Evolutionary conservation across 495 filamentous ascomycete genomes (phyloP).

Genomic region (Amorphotheca resinae): DNA sequence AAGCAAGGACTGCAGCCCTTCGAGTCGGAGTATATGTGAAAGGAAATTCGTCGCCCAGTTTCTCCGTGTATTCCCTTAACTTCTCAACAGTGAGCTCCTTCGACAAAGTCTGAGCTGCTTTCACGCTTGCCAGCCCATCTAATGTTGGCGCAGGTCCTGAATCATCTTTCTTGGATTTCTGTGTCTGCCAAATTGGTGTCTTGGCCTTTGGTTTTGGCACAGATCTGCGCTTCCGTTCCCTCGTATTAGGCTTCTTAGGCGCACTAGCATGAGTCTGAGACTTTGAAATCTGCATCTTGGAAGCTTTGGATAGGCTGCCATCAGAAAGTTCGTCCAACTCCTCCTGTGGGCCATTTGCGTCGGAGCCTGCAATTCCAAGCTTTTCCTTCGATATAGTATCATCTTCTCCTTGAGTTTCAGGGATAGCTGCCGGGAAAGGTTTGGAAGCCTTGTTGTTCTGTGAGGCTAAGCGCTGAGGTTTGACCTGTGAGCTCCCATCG

Average conservation of each 20-base stretch:
- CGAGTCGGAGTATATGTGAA: background rate
- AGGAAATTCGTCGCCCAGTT: background rate
- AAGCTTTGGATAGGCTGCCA: background rate
- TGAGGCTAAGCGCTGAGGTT: background rate
- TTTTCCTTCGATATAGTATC: background rate
- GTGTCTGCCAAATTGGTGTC: background rate
- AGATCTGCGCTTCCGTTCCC: background rate
- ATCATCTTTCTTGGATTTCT: background rate
- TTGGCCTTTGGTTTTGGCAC: background rate
- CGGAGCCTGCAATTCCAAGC: background rate
- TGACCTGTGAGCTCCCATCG: background rate
- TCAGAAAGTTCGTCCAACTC: background rate
- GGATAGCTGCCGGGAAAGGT: background rate
- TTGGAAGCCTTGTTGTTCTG: background rate
- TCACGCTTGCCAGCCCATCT: too few relatives aligned
- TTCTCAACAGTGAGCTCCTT: too few relatives aligned
- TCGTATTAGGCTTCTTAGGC: background rate
- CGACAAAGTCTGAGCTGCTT: too few relatives aligned
- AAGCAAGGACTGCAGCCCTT: background rate
- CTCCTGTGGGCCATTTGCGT: background rate
- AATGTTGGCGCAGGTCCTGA: too few relatives aligned
- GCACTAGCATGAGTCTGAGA: background rate
- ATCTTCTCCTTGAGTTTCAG: background rate
- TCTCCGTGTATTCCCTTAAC: background rate
- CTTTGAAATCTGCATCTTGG: background rate